Base-by-base conservation (phyloP, 345 rosid species). In the Gossypium mustelinum region DNA sequence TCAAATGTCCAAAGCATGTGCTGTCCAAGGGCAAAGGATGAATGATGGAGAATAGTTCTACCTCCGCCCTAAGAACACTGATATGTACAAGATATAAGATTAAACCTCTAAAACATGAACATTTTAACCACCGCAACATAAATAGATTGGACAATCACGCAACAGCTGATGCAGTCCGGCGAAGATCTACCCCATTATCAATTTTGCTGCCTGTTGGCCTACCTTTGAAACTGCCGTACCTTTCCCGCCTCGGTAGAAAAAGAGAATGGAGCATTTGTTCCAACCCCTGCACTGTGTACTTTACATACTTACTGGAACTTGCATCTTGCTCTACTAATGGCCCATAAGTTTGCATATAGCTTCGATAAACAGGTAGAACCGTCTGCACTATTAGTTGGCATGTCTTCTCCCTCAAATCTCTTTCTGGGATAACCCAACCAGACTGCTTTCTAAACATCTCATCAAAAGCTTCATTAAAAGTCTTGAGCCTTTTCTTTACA, bases 301-400 rank as follows among this genome's bases (percentile, higher is more conserved):
- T 93, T 27, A 94, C 94, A 72, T 93, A 93, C 83, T 95, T 93
- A 71, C 91, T 84, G 9, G 96, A 87, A 78, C 93, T 90, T 68
- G 88, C 87, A 34, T 91, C 98, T 80, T 87, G 93, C 83, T 93
- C 97, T 71, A 95, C 98, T 81, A 95, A 76, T 3, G 99, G 97
- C 60, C 99, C 98, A 66, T 93, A 95, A 79, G 88, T 93, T 81
- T 95, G 99, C 99, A 95, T 95, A 78, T 89, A 95, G 85, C 99
- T 95, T 69, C 99, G 84, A 77, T 93, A 95, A 50, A 95, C 90
- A 12, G 99, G 99, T 47, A 93, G 88, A 54, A 93, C 85, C 4
- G 91, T 79, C 79, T 95, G 98, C 74, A 88, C 89, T 43, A 90
- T 90, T 68, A 77, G 88, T 69, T 93, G 97, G 75, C 92, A 87